Percentiles rank a stretch among this genome's conserved stretches.
These are phyloP conservation scores for Isatis tinctoria DNA, from an alignment of 345 rosid genomes.

Conservation along the genomic window DNA sequence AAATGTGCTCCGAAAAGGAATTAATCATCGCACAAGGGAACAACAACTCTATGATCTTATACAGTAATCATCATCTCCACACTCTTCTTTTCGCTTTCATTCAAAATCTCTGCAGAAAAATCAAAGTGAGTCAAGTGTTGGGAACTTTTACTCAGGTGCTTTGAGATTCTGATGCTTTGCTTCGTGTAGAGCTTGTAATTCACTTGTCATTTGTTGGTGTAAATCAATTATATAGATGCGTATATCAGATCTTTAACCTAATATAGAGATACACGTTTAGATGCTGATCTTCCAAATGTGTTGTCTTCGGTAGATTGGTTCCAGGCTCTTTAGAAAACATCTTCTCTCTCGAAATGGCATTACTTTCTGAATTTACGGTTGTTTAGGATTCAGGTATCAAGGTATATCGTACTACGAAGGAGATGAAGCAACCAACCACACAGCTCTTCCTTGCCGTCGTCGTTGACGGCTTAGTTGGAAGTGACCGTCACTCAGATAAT, in stretches of 20 bases:
- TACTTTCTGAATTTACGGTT: not conserved
- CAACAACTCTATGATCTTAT: constrained; percentile 75
- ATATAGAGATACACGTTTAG: not conserved
- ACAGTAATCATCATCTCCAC: constrained; percentile 40
- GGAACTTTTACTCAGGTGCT: not conserved
- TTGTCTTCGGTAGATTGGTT: not conserved
- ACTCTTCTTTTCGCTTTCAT: not conserved
- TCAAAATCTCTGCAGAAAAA: not conserved
- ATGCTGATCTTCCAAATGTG: not conserved
- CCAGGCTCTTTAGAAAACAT: not conserved
- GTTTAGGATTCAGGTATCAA: constrained; percentile 51
- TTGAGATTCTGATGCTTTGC: not conserved
- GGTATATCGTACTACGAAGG: constrained; percentile 85
- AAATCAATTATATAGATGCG: not conserved
- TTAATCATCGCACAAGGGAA: constrained; percentile 85
- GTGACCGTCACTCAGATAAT: too few species aligned
- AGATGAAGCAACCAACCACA: constrained; percentile 52
- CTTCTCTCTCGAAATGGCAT: not conserved
- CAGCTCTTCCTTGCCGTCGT: constrained; percentile 84
- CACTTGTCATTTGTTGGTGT: not conserved
- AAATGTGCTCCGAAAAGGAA: constrained; percentile 83
- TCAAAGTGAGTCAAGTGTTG: not conserved
- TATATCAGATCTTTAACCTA: not conserved
- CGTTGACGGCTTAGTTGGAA: too few species aligned
- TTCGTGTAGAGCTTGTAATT: not conserved